Evolutionary conservation across 192 early-diverging fungal genomes (phyloP).

Genomic region (Umbelopsis sp.): DNA sequence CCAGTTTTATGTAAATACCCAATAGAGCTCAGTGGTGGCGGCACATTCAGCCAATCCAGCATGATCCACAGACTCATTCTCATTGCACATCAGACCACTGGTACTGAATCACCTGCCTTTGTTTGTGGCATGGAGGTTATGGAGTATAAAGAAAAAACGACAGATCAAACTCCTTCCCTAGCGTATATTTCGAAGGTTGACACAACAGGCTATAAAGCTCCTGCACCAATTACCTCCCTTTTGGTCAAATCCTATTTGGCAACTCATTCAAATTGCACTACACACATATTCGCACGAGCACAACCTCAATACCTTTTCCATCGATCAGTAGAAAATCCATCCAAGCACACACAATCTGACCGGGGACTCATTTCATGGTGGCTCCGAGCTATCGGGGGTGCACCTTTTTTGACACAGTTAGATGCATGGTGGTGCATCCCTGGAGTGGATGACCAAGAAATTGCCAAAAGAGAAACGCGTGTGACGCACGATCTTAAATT

Average conservation of each 20-base stretch:
- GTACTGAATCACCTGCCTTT: background rate
- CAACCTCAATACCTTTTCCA: slow-evolving; percentile 89
- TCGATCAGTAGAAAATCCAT: slow-evolving; percentile 60
- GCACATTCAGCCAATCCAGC: slow-evolving; percentile 9
- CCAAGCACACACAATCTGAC: slow-evolving; percentile 68
- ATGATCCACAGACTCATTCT: slow-evolving; percentile 4
- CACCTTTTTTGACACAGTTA: slow-evolving; percentile 14
- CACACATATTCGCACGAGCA: slow-evolving; percentile 79
- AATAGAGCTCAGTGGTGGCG: slow-evolving; percentile 3
- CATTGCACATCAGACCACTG: background rate
- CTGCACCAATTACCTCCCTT: slow-evolving; percentile 24
- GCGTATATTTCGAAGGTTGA: slow-evolving; percentile 52
- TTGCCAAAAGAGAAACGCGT: slow-evolving; percentile 25
- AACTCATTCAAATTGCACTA: slow-evolving; percentile 18
- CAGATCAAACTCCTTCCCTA: background rate
- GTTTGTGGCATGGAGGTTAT: slow-evolving; percentile 28
- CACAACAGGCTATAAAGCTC: slow-evolving; percentile 34
- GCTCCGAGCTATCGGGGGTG: slow-evolving; percentile 45
- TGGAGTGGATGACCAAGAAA: slow-evolving; percentile 43
- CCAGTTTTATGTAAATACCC: slow-evolving; percentile 7
- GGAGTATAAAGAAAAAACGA: slow-evolving; percentile 19
- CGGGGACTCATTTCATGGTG: slow-evolving; percentile 76
- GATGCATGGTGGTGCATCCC: slow-evolving; percentile 60
- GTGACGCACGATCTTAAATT: background rate
- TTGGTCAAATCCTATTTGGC: slow-evolving; percentile 43